A percentile compares a stretch with the other conserved stretches of the same genome.
These are phyloP conservation scores for Paracamarosporium sp. DNA, from an alignment of 2,329 filamentous ascomycete species.

Conservation along the genomic window DNA sequence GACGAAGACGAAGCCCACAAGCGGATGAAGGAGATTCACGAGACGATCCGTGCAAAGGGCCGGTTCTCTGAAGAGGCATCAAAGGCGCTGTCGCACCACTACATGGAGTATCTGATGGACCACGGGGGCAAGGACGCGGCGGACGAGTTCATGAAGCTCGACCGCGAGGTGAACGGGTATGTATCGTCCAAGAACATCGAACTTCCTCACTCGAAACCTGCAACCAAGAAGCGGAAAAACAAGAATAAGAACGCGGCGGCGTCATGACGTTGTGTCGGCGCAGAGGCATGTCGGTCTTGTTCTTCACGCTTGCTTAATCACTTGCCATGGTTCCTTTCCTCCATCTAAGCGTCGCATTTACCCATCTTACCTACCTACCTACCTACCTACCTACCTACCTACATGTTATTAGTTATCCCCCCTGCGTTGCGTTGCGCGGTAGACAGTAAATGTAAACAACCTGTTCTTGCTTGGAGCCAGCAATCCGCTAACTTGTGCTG, in stretches of 20 bases:
- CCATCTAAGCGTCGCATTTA: background rate
- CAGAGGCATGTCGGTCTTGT: background rate
- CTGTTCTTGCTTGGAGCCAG: background rate
- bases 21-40: slow-evolving; percentile 81
- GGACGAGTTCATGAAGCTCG: slow-evolving; percentile 82
- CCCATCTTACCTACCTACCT: background rate
- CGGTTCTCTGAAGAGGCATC: slow-evolving; percentile 71
- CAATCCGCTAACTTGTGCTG: background rate
- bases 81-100: slow-evolving; percentile 77
- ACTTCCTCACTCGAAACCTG: slow-evolving; percentile 35
- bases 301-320: background rate
- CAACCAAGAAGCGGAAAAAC: slow-evolving; percentile 36
- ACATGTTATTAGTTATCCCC: slow-evolving; percentile 2
- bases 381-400: slow-evolving; percentile 1
- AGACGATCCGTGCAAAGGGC: slow-evolving; percentile 76
- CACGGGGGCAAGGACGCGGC: slow-evolving; percentile 82
- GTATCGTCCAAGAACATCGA: slow-evolving; percentile 41
- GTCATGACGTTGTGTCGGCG: background rate
- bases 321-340: background rate
- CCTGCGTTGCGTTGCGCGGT: slow-evolving; percentile 1
- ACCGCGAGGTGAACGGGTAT: slow-evolving; percentile 83
- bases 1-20: slow-evolving; percentile 68
- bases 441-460: slow-evolving; percentile 16
- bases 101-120: slow-evolving; percentile 84
- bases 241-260: slow-evolving; percentile 9